Conservation (phyloP, 1,284 basidiomycete genomes). For the Fomitopsis pinicola region DNA sequence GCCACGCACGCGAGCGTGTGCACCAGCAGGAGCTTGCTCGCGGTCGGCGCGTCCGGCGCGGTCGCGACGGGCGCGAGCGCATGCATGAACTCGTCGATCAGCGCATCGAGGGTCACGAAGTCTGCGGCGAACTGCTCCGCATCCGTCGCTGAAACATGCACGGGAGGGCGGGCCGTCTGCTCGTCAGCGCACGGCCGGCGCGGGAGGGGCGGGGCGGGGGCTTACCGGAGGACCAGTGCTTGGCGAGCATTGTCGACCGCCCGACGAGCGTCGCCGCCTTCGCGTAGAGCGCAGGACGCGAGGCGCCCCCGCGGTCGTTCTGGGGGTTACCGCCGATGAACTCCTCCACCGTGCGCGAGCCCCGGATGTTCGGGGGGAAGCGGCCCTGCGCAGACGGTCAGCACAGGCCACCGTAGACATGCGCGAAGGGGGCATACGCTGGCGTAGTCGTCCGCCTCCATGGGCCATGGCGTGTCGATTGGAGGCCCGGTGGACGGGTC, state of each 20-base stretch:
- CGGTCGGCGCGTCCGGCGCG: conserved; percentile 10
- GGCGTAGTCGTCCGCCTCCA: conserved; percentile 29
- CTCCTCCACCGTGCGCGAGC: neutral
- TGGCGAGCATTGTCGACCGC: conserved; percentile 27
- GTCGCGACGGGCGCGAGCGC: conserved; percentile 16
- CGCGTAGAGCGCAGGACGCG: conserved; percentile 25
- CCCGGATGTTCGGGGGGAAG: conserved; percentile 6
- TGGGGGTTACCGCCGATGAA: neutral
- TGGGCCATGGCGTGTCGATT: conserved; percentile 40
- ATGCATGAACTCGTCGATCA: conserved; percentile 20
- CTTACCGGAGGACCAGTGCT: conserved; percentile 20
- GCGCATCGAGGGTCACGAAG: conserved; percentile 17
- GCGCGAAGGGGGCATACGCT: conserved; percentile 12
- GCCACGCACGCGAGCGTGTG: conserved; percentile 22
- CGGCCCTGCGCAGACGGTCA: conserved; percentile 9
- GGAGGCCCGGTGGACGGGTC: conserved; percentile 22
- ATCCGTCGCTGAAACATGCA: conserved; percentile 8
- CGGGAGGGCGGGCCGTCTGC: neutral
- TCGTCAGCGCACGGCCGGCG: neutral
- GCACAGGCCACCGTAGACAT: too few relatives aligned
- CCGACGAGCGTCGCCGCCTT: conserved; percentile 35
- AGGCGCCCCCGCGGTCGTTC: conserved; percentile 15
- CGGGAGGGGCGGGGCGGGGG: neutral
- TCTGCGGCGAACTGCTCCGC: conserved; percentile 17
- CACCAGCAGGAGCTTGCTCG: conserved; percentile 17